These are phyloP conservation scores for Mucor ambiguus DNA, from an alignment of 371 early-diverging fungal genomes.

Conservation along the genomic window DNA sequence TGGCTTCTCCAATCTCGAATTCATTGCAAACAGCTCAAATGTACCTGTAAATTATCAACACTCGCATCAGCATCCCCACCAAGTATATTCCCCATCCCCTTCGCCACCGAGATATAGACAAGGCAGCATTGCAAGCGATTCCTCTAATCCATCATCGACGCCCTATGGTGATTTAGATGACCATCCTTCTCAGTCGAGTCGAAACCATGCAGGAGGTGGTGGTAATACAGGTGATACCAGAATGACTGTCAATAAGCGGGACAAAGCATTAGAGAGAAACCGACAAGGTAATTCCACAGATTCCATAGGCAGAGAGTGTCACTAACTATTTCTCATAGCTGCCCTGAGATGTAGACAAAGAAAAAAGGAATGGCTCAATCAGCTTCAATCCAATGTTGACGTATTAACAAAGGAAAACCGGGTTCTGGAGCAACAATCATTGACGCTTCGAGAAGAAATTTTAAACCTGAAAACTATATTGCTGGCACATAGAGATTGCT, in stretches of 20 bases:
- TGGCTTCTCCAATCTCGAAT: background rate
- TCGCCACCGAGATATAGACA: constrained; percentile 3
- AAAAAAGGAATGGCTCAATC: constrained; percentile 82
- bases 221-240: background rate
- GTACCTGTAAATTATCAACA: background rate
- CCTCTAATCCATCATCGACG: background rate
- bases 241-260: constrained; percentile 4
- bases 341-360: constrained; percentile 88
- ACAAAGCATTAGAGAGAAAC: constrained; percentile 63
- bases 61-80: background rate
- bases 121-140: constrained; percentile 7
- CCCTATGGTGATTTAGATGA: background rate
- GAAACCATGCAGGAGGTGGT: constrained; percentile 5
- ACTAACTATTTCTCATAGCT: constrained; percentile 61
- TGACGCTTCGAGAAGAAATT: constrained; percentile 69
- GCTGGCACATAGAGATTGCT: constrained; percentile 63
- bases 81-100: constrained; percentile 4
- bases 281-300: constrained; percentile 48
- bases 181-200: background rate
- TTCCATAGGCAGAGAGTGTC: constrained; percentile 37
- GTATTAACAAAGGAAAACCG: constrained; percentile 71
- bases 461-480: constrained; percentile 65
- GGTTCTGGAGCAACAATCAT: constrained; percentile 64
- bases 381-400: constrained; percentile 77
- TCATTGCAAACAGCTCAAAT: background rate